Evolutionary conservation across 1,284 basidiomycete species (phyloP).

Genomic region (Inonotus obliquus): DNA sequence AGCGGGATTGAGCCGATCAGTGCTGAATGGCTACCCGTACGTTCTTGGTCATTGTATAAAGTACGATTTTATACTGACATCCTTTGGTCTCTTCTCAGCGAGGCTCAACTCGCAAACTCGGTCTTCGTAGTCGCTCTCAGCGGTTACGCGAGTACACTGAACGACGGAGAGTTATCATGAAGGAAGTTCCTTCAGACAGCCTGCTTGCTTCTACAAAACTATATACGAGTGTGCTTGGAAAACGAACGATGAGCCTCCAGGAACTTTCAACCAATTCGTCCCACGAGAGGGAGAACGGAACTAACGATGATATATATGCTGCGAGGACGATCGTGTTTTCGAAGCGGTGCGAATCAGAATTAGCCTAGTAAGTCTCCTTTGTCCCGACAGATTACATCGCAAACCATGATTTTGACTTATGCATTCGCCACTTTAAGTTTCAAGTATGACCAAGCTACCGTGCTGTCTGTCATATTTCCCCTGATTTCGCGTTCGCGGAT

Average conservation of each 20-base stretch:
- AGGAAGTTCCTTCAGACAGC: constrained; percentile 21
- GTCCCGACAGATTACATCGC: constrained; percentile 1
- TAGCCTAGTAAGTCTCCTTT: constrained; percentile 23
- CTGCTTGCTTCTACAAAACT: constrained; percentile 1
- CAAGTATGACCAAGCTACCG: constrained; percentile 49
- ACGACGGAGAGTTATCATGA: constrained; percentile 51
- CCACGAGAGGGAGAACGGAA: constrained; percentile 33
- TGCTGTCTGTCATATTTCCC: constrained; percentile 45
- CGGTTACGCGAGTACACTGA: constrained; percentile 60
- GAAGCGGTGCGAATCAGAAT: constrained; percentile 19
- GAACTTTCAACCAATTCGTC: constrained; percentile 21
- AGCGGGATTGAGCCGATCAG: constrained; percentile 65
- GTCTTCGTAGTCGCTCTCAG: constrained; percentile 57
- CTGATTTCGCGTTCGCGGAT: not conserved
- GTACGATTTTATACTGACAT: constrained; percentile 4
- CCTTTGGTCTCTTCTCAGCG: constrained; percentile 29
- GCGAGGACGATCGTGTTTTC: constrained; percentile 31
- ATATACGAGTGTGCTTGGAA: constrained; percentile 3
- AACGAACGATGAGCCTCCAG: not conserved
- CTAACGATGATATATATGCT: constrained; percentile 33
- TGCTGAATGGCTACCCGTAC: constrained; percentile 57
- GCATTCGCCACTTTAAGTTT: constrained; percentile 37
- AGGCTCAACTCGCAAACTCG: constrained; percentile 45
- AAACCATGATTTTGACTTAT: constrained; percentile 7
- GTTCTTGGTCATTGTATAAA: constrained; percentile 24